A percentile compares a stretch with the other conserved stretches of the same genome.
Evolutionary conservation across 495 filamentous ascomycete species (phyloP).

Genomic region (Pyrenula aspistea): DNA sequence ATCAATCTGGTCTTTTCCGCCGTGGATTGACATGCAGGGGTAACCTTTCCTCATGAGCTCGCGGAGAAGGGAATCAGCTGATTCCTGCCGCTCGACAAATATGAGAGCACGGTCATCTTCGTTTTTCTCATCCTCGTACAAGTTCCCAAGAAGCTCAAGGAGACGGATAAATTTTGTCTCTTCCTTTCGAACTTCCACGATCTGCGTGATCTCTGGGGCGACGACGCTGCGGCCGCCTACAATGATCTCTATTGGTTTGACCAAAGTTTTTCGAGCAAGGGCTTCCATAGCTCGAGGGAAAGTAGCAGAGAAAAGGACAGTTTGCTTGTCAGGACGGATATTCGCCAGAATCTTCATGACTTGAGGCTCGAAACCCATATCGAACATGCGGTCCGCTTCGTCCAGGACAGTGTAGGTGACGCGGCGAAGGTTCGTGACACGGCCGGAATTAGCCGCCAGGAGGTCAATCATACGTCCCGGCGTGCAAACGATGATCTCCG

Average conservation of each 20-base stretch:
- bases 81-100: slow-evolving; percentile 92
- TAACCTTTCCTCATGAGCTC: slow-evolving; percentile 84
- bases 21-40: slow-evolving; percentile 91
- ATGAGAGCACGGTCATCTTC: slow-evolving; percentile 83
- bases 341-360: slow-evolving; percentile 93
- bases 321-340: slow-evolving; percentile 83
- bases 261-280: slow-evolving; percentile 77
- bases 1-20: slow-evolving; percentile 91
- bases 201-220: slow-evolving; percentile 86
- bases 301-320: slow-evolving; percentile 90
- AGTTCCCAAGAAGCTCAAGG: slow-evolving; percentile 73
- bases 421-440: slow-evolving; percentile 80
- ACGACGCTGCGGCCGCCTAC: slow-evolving; percentile 89
- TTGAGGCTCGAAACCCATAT: slow-evolving; percentile 98
- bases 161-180: slow-evolving; percentile 76
- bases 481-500: slow-evolving; percentile 90
- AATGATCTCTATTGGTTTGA: slow-evolving; percentile 76
- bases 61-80: slow-evolving; percentile 72
- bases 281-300: slow-evolving; percentile 92
- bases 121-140: slow-evolving; percentile 64
- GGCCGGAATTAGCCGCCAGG: slow-evolving; percentile 78
- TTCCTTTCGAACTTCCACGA: slow-evolving; percentile 78
- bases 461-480: slow-evolving; percentile 97
- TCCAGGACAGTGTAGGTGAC: slow-evolving; percentile 92
- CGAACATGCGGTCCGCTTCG: slow-evolving; percentile 98